phyloP scores from a whole-genome alignment of 225 moss, liverwort and hornwort genomes.

The Thuidium tamariscinum region DNA sequence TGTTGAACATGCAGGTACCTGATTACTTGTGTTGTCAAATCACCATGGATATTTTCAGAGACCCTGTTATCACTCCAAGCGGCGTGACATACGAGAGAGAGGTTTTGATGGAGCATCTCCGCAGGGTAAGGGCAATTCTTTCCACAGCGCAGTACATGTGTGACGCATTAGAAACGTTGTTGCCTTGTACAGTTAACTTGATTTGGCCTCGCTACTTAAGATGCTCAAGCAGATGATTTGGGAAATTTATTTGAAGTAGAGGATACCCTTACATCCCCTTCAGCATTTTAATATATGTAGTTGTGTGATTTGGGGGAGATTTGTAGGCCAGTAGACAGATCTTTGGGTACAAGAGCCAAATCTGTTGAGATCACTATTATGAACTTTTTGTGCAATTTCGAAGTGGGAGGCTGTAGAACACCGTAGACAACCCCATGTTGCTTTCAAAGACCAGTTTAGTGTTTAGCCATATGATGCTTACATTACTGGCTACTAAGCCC shows the following conservation, averaged over 20 bases:
- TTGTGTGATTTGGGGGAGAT: not conserved
- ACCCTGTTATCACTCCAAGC: slow-evolving; percentile 86
- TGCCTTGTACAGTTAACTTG: not conserved
- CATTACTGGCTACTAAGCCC: not conserved
- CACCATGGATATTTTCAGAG: slow-evolving; percentile 91
- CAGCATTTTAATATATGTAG: not conserved
- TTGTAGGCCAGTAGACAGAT: not conserved
- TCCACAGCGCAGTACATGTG: not conserved
- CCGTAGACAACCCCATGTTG: not conserved
- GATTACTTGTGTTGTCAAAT: slow-evolving; percentile 93
- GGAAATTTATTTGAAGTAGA: not conserved
- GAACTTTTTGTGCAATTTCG: not conserved
- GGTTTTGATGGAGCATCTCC: slow-evolving; percentile 70
- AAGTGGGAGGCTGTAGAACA: not conserved
- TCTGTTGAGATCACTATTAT: not conserved
- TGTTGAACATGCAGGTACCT: slow-evolving; percentile 51
- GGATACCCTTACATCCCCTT: not conserved
- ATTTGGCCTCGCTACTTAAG: not conserved
- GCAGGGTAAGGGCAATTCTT: slow-evolving; percentile 35
- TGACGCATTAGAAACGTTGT: not conserved
- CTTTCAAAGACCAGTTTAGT: not conserved
- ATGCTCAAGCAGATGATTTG: not conserved
- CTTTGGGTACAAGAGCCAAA: not conserved
- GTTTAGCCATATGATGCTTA: not conserved
- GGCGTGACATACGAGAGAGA: slow-evolving; percentile 90